A percentile compares a stretch with the other conserved stretches of the same genome.
Evolutionary conservation across 116 monocot species (phyloP).

Genomic region (Cymodocea nodosa): DNA sequence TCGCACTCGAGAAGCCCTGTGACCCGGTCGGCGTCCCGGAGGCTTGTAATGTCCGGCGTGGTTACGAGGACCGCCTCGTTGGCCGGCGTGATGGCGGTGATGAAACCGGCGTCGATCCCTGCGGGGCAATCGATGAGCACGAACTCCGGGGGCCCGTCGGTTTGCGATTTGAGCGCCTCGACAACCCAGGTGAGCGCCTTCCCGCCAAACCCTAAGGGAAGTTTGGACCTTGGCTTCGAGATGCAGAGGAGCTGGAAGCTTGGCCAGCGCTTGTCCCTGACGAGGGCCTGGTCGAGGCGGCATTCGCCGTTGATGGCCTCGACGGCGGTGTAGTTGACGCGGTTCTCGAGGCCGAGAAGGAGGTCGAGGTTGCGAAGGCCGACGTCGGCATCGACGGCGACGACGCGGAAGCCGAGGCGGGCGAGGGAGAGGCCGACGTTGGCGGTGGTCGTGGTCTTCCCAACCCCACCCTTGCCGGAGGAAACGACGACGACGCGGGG

Average conservation of each 20-base stretch:
- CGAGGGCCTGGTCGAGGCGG: constrained; percentile 95
- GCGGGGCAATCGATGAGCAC: constrained; percentile 95
- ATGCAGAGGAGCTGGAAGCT: constrained; percentile 60
- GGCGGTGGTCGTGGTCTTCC: constrained; percentile 85
- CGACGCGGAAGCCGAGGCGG: constrained; percentile 61
- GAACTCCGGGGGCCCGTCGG: constrained; percentile 34
- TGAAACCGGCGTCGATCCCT: constrained; percentile 88
- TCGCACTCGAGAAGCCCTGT: constrained; percentile 91
- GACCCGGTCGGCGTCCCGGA: constrained; percentile 88
- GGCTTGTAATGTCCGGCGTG: constrained; percentile 91
- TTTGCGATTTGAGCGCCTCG: constrained; percentile 43
- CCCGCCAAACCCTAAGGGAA: constrained; percentile 65
- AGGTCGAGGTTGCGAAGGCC: constrained; percentile 86
- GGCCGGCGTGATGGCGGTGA: constrained; percentile 95
- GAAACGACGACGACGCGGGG: constrained; percentile 79
- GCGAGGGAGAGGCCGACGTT: constrained; percentile 75
- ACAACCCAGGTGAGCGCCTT: constrained; percentile 71
- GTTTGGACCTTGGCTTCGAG: constrained; percentile 72
- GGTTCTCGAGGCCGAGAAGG: constrained; percentile 81
- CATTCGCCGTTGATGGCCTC: constrained; percentile 88
- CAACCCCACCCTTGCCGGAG: constrained; percentile 88
- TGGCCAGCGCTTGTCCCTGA: constrained; percentile 71
- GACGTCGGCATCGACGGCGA: constrained; percentile 83
- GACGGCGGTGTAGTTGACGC: constrained; percentile 82
- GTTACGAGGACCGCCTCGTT: constrained; percentile 85